Evolutionary conservation across 163 green algal species (phyloP).

Genomic region (Prototheca stagnorum): DNA sequence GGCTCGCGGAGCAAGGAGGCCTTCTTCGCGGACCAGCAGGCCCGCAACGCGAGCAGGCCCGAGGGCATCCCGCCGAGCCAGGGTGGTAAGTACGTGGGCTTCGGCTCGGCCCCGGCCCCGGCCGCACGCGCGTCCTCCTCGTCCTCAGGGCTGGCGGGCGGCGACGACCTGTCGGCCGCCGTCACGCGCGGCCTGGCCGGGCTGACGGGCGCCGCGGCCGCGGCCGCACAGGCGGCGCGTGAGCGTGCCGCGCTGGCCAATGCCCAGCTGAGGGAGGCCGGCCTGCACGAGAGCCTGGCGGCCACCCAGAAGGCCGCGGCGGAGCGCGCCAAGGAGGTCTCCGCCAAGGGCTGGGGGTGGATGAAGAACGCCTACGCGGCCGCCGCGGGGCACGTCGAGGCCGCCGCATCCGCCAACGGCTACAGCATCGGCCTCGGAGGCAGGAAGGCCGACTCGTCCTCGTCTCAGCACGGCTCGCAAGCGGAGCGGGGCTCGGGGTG

Average conservation of each 20-base stretch:
- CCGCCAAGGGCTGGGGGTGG: constrained; percentile 41
- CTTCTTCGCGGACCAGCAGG: constrained; percentile 75
- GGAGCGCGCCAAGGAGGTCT: constrained; percentile 38
- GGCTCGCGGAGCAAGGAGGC: constrained; percentile 76
- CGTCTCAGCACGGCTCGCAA: too few relatives aligned
- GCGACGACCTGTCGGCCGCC: constrained; percentile 48
- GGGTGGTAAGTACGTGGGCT: constrained; percentile 92
- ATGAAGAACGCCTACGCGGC: constrained; percentile 49
- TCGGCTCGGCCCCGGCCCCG: constrained; percentile 58
- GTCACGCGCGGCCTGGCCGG: constrained; percentile 16
- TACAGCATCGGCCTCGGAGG: constrained; percentile 54
- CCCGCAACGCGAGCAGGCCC: constrained; percentile 63
- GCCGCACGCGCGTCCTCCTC: too few relatives aligned
- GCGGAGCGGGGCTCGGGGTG: background rate
- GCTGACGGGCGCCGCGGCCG: background rate
- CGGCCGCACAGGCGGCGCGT: background rate
- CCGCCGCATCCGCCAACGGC: constrained; percentile 43
- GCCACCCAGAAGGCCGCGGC: constrained; percentile 27
- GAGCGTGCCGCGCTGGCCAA: background rate
- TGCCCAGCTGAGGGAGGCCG: constrained; percentile 10
- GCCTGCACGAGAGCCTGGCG: too few relatives aligned
- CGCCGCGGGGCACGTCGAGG: constrained; percentile 54
- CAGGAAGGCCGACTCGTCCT: too few relatives aligned
- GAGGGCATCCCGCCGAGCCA: constrained; percentile 73
- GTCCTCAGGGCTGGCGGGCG: background rate